These are phyloP conservation scores for Chrysochromulina parva DNA, from an alignment of 78 protist genomes.

Conservation along the genomic window DNA sequence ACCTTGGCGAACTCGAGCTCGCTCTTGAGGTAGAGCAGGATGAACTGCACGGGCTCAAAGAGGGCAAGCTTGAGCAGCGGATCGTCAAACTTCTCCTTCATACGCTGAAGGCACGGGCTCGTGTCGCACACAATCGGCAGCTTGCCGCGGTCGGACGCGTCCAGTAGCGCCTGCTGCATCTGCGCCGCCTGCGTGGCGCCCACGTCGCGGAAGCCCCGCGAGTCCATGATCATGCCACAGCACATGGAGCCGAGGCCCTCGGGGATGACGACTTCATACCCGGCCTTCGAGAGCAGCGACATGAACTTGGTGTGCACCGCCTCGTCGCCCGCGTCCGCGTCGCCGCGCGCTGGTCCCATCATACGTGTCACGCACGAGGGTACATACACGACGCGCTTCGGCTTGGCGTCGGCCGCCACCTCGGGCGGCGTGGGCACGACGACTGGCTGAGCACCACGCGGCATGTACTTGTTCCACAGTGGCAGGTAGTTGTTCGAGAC, in stretches of 20 bases:
- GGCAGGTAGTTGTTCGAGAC: not conserved
- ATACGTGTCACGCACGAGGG: slow-evolving; percentile 47
- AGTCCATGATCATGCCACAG: slow-evolving; percentile 56
- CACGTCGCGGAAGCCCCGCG: slow-evolving; percentile 15
- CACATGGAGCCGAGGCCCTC: not conserved
- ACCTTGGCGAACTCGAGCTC: not conserved
- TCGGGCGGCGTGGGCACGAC: not conserved
- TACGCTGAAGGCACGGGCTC: slow-evolving; percentile 36
- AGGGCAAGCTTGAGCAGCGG: slow-evolving; percentile 16
- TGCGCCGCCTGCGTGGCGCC: not conserved
- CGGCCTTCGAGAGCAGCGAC: not conserved
- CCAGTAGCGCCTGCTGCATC: not conserved
- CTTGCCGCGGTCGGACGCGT: slow-evolving; percentile 30
- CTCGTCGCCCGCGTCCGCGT: not conserved
- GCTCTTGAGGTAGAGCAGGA: not conserved
- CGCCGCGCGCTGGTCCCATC: slow-evolving; percentile 46
- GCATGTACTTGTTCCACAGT: slow-evolving; percentile 34
- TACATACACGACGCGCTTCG: slow-evolving; percentile 45
- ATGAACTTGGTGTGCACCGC: slow-evolving; percentile 11
- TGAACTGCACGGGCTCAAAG: slow-evolving; percentile 53
- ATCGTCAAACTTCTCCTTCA: slow-evolving; percentile 25
- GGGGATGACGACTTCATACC: slow-evolving; percentile 20
- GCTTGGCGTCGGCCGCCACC: not conserved
- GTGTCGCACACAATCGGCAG: slow-evolving; percentile 49
- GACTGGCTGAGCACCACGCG: slow-evolving; percentile 23